phyloP scores from a whole-genome alignment of 306 rosid genomes.

The Begonia loranthoides region DNA sequence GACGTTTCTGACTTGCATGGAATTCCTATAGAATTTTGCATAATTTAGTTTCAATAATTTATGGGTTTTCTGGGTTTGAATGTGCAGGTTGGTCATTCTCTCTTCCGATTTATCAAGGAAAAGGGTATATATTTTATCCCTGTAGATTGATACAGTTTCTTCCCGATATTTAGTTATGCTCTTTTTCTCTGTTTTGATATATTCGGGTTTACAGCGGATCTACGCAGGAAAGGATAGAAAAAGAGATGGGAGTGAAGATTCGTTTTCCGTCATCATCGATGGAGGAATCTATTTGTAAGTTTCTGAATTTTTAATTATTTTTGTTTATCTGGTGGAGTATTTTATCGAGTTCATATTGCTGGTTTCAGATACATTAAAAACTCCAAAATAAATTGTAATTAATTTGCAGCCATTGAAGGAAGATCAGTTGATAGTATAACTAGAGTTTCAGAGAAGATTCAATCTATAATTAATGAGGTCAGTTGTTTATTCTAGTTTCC shows the following conservation, averaged over 20 bases:
- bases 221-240: constrained; percentile 60
- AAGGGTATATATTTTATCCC: constrained; percentile 35
- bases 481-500: constrained; percentile 18
- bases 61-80: constrained; percentile 14
- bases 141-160: constrained; percentile 7
- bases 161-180: neutral
- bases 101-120: constrained; percentile 69
- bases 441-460: constrained; percentile 65
- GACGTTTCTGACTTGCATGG: constrained; percentile 6
- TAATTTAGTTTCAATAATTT: constrained; percentile 6
- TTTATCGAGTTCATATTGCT: too few relatives aligned
- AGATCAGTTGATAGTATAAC: constrained; percentile 42
- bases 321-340: neutral
- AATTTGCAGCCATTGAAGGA: constrained; percentile 66
- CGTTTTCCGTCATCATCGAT: constrained; percentile 46
- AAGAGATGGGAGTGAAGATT: constrained; percentile 62
- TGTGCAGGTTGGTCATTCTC: constrained; percentile 78
- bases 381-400: neutral
- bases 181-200: constrained; percentile 15
- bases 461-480: constrained; percentile 57
- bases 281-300: constrained; percentile 64
- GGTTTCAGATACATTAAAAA: neutral
- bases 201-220: constrained; percentile 43
- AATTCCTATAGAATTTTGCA: constrained; percentile 1
- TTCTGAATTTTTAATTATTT: constrained; percentile 8